These are phyloP conservation scores for Leptographium wingfieldii DNA, from an alignment of 2,329 filamentous ascomycete species.

Conservation along the genomic window DNA sequence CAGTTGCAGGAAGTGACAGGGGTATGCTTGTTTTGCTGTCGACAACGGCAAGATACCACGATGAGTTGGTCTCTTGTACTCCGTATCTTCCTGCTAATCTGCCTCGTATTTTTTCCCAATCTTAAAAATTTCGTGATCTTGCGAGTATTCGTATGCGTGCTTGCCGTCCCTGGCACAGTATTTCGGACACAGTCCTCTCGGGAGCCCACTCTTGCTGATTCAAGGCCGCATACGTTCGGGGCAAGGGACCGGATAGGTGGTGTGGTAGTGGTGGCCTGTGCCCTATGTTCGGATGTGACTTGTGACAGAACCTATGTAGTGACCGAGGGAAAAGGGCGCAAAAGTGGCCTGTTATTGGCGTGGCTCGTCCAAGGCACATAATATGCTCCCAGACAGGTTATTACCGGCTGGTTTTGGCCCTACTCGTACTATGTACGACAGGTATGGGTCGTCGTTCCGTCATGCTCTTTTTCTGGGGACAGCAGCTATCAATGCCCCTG, in stretches of 20 bases:
- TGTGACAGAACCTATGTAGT: neutral
- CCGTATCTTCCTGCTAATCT: neutral
- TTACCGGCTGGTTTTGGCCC: neutral
- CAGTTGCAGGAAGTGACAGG: no score
- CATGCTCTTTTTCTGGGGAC: neutral
- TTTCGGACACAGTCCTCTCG: neutral
- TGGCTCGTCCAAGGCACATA: neutral
- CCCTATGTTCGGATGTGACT: neutral
- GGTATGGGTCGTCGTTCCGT: neutral
- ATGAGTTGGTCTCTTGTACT: neutral
- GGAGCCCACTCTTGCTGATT: neutral
- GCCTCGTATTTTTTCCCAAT: neutral
- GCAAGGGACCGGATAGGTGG: neutral
- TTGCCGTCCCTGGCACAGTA: neutral
- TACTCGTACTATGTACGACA: neutral
- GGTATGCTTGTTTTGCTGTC: neutral
- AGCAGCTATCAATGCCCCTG: neutral
- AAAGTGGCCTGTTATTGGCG: neutral
- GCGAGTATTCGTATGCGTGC: neutral
- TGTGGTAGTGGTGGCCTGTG: neutral
- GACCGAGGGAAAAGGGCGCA: neutral
- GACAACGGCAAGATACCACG: neutral
- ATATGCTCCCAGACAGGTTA: neutral
- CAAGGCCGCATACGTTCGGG: neutral
- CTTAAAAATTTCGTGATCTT: neutral